Base-by-base conservation (phyloP, 768 basidiomycete species). In the Suillus subluteus region DNA sequence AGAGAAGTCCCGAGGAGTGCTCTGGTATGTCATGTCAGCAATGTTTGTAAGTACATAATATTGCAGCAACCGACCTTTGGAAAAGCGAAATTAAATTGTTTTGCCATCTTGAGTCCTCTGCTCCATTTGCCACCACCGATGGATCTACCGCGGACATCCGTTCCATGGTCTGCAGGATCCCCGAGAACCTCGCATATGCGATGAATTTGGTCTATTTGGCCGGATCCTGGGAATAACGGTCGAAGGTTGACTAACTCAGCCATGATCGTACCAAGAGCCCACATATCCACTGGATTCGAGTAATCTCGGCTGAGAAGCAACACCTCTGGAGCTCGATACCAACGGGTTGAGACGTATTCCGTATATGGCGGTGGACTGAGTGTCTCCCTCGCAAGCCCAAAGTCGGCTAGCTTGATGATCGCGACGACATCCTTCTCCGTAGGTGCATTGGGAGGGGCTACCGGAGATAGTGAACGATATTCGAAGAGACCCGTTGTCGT, bases 321-420 rank as follows among this genome's bases (percentile, higher is more conserved):
- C 21, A 99, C 96, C 77, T 99, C 98, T 18, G 98, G 98, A 0
- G 98, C 98, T 66, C 98, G 93, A 79, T 99, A 99, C 98, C 98
- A 99, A 48, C 98, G 86, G n/a, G 98, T 99, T 26, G 96, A 93
- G 46, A 99, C 98, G 74, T 99, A 99, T 81, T 99, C 98, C 35
- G 98, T 99, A 76, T 98, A 99, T 0, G 98, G 98, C 1, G 98
- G 98, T 64, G 83, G 79, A 71, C 94, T 95, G 64, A 82, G 84
- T 4, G 92, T 98, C 76, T 97, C 95, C 58, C 96, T 83, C 16
- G 98, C 98, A 63, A 99, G 87, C 65, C 98, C 98, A 77, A 99
- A 99, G 79, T 99, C 98, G 23, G 98, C 98, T 56, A 99, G 88
- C 80, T 99, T 99, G 81, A 99, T 91, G 75, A 98, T 94, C 38